These are phyloP conservation scores for Rhizopogon rudus DNA, from an alignment of 768 basidiomycete genomes.

Conservation along the genomic window DNA sequence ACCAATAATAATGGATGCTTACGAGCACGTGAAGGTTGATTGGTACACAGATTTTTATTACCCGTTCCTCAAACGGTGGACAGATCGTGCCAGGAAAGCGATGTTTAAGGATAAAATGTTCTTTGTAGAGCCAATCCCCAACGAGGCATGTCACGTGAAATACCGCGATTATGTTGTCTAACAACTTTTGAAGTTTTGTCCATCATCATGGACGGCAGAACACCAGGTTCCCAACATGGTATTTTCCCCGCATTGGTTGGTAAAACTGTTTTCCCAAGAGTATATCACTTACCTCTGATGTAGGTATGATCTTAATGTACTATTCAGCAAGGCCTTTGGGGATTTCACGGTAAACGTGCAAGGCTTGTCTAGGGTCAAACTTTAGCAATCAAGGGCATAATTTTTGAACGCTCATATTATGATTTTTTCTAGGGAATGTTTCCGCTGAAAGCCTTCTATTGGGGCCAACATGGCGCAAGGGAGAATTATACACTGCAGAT, in stretches of 20 bases:
- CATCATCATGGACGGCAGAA: slow-evolving; percentile 68
- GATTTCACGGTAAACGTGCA: slow-evolving; percentile 92
- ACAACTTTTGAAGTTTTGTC: slow-evolving; percentile 59
- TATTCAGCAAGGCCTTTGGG: slow-evolving; percentile 82
- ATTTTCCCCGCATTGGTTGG: slow-evolving; percentile 71
- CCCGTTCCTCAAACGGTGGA: slow-evolving; percentile 71
- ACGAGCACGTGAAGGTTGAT: slow-evolving; percentile 48
- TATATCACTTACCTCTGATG: not conserved
- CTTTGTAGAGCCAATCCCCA: slow-evolving; percentile 87
- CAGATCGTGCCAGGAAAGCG: slow-evolving; percentile 46
- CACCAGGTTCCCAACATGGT: slow-evolving; percentile 59
- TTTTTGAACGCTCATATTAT: slow-evolving; percentile 6
- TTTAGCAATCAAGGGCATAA: not conserved
- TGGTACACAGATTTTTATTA: slow-evolving; percentile 88
- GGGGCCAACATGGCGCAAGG: slow-evolving; percentile 77
- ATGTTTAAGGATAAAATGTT: slow-evolving; percentile 52
- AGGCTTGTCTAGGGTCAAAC: slow-evolving; percentile 74
- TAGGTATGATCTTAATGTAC: slow-evolving; percentile 89
- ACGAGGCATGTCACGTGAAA: slow-evolving; percentile 55
- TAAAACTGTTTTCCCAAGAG: slow-evolving; percentile 5
- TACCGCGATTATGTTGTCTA: slow-evolving; percentile 2
- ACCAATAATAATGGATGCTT: not conserved
- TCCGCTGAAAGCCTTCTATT: slow-evolving; percentile 73
- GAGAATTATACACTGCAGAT: slow-evolving; percentile 85
- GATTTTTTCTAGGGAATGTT: slow-evolving; percentile 69